These are phyloP conservation scores for Wickerhamiella sergipiensis DNA, from an alignment of 805 yeast genomes.

Conservation along the genomic window DNA sequence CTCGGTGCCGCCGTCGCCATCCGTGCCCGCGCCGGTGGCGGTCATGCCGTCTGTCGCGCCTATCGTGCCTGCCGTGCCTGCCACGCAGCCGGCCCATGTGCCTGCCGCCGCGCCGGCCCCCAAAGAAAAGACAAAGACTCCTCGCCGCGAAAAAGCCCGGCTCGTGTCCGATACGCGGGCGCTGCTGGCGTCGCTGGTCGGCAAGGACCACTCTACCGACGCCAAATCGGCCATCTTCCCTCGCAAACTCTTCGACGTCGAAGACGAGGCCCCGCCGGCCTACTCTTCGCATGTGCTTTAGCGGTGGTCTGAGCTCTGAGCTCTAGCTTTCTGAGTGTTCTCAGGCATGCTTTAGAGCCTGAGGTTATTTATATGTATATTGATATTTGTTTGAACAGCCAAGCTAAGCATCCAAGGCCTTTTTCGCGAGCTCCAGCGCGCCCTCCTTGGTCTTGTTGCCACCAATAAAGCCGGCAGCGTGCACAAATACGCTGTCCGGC, in stretches of 20 bases:
- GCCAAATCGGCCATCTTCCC: background rate
- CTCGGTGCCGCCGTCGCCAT: background rate
- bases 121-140: background rate
- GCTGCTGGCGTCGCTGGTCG: background rate
- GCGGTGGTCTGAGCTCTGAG: too few relatives aligned
- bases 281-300: too few relatives aligned
- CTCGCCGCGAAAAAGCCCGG: background rate
- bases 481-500: slow-evolving; percentile 78
- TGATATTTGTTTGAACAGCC: too few relatives aligned
- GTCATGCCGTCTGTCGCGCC: too few relatives aligned
- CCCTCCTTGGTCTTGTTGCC: slow-evolving; percentile 76
- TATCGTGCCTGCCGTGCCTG: too few relatives aligned
- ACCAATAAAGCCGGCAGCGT: slow-evolving; percentile 93
- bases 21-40: too few relatives aligned
- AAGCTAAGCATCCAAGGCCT: slow-evolving; percentile 21
- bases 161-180: background rate
- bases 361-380: too few relatives aligned
- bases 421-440: slow-evolving; percentile 58
- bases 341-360: too few relatives aligned
- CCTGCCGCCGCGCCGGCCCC: background rate
- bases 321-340: too few relatives aligned
- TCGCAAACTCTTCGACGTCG: background rate
- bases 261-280: slow-evolving; percentile 15
- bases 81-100: too few relatives aligned
- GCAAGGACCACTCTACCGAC: background rate